These are phyloP conservation scores for Metschnikowia matae DNA, from an alignment of 805 yeast species.

Conservation along the genomic window DNA sequence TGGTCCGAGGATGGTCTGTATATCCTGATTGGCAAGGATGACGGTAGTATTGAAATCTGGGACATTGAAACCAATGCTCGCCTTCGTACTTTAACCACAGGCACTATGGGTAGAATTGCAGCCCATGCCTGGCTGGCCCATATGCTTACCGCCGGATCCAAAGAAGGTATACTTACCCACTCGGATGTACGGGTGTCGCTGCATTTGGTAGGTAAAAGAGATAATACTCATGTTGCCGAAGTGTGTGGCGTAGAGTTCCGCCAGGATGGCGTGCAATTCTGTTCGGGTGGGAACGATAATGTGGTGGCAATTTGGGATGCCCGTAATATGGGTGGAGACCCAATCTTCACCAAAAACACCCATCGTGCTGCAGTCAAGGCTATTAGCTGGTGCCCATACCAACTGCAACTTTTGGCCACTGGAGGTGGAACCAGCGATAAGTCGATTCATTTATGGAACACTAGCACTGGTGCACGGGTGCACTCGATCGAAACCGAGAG, in stretches of 20 bases:
- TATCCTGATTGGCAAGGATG: slow-evolving; percentile 75
- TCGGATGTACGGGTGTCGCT: slow-evolving; percentile 85
- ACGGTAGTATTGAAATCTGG: slow-evolving; percentile 90
- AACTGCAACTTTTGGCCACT: slow-evolving; percentile 77
- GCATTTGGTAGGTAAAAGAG: slow-evolving; percentile 61
- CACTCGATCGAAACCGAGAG: slow-evolving; percentile 88
- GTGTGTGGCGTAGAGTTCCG: slow-evolving; percentile 90
- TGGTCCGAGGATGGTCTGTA: slow-evolving; percentile 94
- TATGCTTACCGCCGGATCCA: slow-evolving; percentile 78
- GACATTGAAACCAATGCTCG: slow-evolving; percentile 76
- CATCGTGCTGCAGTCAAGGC: slow-evolving; percentile 97
- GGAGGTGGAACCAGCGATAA: slow-evolving; percentile 95
- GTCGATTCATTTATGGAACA: slow-evolving; percentile 88
- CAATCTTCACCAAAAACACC: slow-evolving; percentile 69
- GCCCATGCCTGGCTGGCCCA: slow-evolving; percentile 84
- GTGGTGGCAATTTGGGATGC: slow-evolving; percentile 92
- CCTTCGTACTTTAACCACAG: slow-evolving; percentile 71
- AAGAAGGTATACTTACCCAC: slow-evolving; percentile 77
- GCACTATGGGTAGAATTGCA: slow-evolving; percentile 65
- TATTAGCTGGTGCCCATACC: slow-evolving; percentile 90
- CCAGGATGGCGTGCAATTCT: slow-evolving; percentile 76
- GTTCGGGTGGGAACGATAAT: slow-evolving; percentile 94
- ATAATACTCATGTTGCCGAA: slow-evolving; percentile 67
- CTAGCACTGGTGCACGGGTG: slow-evolving; percentile 81
- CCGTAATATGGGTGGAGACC: slow-evolving; percentile 28